Evolutionary conservation across 1,139 yeast species (phyloP), one percentile per base, ranked within the genome.

Genomic region (Kodamaea ohmeri): DNA sequence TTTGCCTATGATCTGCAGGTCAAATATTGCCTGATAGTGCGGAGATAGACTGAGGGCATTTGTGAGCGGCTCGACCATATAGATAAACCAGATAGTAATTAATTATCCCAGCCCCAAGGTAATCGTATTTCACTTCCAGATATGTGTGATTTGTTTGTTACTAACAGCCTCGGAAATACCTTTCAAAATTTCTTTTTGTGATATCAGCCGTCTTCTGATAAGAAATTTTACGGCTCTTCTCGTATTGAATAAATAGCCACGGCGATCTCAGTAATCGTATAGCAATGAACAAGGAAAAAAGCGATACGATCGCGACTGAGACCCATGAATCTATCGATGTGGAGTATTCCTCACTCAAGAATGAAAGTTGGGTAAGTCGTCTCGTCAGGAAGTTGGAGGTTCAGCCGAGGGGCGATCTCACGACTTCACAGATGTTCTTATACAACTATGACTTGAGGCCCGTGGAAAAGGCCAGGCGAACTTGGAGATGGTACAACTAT

Each of bases 401-500:
- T 3, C 61, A 63, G 38, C 54, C 59, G 24, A 58, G 59, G 30
- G 61, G 59, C 21, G 65, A 58, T 21, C 54, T 74, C 35, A 55
- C 77, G 0, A 46, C 71, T 1, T 52, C 73, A 4, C 83, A 80
- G 49, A 69, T 80, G 52, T 82, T 79, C 51, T 67, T 87, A 36
- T 78, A 73, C 51, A 87, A 86, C 58, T 69, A 73, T 46, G 96
- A 87, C 63, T 70, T 87, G 51, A 74, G 77, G 48, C 95, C 96
- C 0, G 90, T 87, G 2, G 87, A 83, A 51, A 71, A 64, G 19
- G 73, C 65, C 13, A 69, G 87, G 55, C 70, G 95, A 55, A 72
- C 73, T 19, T 87, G 96, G 96, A 67, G 76, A 22, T 85, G 95
- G 94, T 81, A 71, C 59, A 84, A 86, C 55, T 87, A 66, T 55